These are phyloP conservation scores for Farysia itapuensis DNA, from an alignment of 1,284 basidiomycete genomes.

Conservation along the genomic window DNA sequence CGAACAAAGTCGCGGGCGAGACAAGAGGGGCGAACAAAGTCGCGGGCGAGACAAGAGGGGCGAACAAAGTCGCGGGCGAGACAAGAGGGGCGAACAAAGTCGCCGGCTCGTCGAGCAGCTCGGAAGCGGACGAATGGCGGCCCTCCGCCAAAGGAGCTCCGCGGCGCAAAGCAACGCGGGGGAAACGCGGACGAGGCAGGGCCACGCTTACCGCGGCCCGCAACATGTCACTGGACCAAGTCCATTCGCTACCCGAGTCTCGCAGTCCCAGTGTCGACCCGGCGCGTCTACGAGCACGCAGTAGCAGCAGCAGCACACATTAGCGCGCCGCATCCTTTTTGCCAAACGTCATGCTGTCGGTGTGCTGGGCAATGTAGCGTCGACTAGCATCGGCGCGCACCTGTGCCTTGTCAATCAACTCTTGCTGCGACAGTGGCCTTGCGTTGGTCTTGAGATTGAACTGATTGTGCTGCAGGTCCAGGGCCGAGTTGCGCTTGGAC, in stretches of 20 bases:
- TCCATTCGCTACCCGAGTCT: conserved; percentile 10
- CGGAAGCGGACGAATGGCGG: conserved; percentile 1
- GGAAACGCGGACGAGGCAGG: not conserved
- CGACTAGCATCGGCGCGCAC: not conserved
- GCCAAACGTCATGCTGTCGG: not conserved
- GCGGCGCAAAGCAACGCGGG: not conserved
- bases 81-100: conserved; percentile 1
- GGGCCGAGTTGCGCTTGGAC: not conserved
- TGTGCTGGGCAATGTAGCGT: not conserved
- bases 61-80: not conserved
- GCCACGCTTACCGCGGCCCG: conserved; percentile 22
- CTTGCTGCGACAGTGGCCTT: not conserved
- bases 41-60: conserved; percentile 2
- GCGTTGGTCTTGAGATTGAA: not conserved
- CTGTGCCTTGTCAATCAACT: not conserved
- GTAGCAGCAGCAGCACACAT: not conserved
- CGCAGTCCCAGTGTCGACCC: conserved; percentile 25
- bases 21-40: too few relatives aligned
- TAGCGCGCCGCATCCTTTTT: not conserved
- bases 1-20: not conserved
- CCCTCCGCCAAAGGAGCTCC: not conserved
- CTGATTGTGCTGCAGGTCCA: not conserved
- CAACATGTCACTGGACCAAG: conserved; percentile 36
- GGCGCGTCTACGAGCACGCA: conserved; percentile 6
- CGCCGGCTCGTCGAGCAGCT: conserved; percentile 4